These are phyloP conservation scores for Lathyrus sativus DNA, from an alignment of 306 rosid species.

Conservation along the genomic window DNA sequence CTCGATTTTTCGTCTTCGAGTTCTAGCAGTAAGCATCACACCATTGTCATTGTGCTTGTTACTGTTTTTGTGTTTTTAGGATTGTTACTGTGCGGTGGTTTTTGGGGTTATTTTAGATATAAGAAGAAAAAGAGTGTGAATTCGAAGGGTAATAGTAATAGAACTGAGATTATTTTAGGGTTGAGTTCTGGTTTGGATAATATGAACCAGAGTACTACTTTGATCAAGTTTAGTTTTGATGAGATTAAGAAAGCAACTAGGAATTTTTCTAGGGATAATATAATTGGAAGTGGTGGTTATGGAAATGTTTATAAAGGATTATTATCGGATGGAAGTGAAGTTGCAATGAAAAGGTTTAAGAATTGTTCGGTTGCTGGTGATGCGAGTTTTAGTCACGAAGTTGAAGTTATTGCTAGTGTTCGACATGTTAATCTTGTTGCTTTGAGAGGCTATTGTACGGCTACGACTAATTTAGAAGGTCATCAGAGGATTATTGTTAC, in stretches of 20 bases:
- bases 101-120: constrained; percentile 45
- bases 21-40: constrained; percentile 34
- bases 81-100: constrained; percentile 38
- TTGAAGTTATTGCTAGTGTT: constrained; percentile 89
- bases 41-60: constrained; percentile 39
- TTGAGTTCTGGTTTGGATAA: constrained; percentile 62
- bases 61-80: constrained; percentile 45
- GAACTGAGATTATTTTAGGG: constrained; percentile 38
- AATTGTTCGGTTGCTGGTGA: constrained; percentile 90
- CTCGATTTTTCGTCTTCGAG: constrained; percentile 35
- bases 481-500: constrained; percentile 95
- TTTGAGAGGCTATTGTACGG: constrained; percentile 83
- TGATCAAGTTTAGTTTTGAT: constrained; percentile 71
- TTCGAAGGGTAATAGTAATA: constrained; percentile 20
- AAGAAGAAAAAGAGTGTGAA: constrained; percentile 21
- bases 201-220: constrained; percentile 65
- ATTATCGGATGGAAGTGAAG: constrained; percentile 67
- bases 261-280: constrained; percentile 67
- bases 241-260: constrained; percentile 74
- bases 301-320: constrained; percentile 90
- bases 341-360: constrained; percentile 92
- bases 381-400: constrained; percentile 77
- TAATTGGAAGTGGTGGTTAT: constrained; percentile 90
- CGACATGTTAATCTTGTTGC: constrained; percentile 90
- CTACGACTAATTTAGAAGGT: constrained; percentile 77